Conservation (phyloP, 306 rosid species). For the Lathyrus tuberosus region DNA sequence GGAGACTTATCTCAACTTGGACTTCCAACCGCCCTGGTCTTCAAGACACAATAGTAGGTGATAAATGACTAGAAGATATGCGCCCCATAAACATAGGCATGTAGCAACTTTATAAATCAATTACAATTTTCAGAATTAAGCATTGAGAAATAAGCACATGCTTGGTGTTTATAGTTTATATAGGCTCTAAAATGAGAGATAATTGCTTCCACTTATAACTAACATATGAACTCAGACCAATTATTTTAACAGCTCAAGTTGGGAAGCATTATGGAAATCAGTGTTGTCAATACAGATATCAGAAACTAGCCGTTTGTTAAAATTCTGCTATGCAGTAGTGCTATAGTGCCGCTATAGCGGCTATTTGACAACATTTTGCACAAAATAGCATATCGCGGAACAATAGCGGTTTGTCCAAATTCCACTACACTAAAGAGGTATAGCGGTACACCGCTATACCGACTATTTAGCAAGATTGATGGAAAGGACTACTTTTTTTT, state of each 20-base stretch:
- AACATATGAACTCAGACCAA: neutral
- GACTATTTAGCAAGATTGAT: no score
- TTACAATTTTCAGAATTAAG: slow-evolving; percentile 17
- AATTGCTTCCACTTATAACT: slow-evolving; percentile 21
- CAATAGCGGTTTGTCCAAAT: no score
- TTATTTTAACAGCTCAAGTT: neutral
- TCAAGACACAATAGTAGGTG: slow-evolving; percentile 38
- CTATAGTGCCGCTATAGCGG: no score
- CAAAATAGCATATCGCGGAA: no score
- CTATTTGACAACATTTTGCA: no score
- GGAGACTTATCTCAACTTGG: slow-evolving; percentile 96
- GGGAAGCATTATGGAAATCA: neutral
- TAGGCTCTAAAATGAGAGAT: slow-evolving; percentile 16
- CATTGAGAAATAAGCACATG: slow-evolving; percentile 7
- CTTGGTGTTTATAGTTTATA: neutral
- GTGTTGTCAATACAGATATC: no score
- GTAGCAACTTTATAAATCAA: slow-evolving; percentile 36
- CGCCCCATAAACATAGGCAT: slow-evolving; percentile 34
- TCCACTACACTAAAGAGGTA: no score
- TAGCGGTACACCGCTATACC: no score
- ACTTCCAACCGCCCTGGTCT: slow-evolving; percentile 99
- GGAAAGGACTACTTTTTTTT: neutral
- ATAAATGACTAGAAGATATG: slow-evolving; percentile 29
- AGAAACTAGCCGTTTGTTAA: no score
- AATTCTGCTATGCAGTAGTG: no score